phyloP scores from a whole-genome alignment of 345 rosid genomes.

The Arabidopsis arenosa region DNA sequence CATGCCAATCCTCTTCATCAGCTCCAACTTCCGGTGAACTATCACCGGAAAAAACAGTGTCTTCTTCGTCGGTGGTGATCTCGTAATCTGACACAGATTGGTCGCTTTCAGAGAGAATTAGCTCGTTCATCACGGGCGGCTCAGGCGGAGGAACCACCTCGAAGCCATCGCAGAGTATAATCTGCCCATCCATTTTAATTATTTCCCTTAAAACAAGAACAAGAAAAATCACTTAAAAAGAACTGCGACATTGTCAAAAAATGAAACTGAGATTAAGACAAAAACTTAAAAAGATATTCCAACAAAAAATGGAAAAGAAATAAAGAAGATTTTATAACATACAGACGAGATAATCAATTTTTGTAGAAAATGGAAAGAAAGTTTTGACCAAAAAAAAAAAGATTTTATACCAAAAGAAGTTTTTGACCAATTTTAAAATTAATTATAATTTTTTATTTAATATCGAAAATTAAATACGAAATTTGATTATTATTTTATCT shows the following conservation, averaged over 20 bases:
- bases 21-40: constrained; percentile 58
- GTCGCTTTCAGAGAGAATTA: constrained; percentile 48
- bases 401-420: too few relatives aligned
- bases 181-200: constrained; percentile 32
- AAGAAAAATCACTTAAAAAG: constrained; percentile 29
- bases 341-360: background rate
- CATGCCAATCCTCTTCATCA: constrained; percentile 71
- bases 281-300: background rate
- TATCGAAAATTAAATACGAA: too few relatives aligned
- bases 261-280: constrained; percentile 26
- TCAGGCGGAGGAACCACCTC: constrained; percentile 63
- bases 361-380: too few relatives aligned
- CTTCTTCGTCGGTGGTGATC: constrained; percentile 46
- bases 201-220: constrained; percentile 5
- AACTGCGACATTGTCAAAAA: constrained; percentile 18
- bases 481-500: too few relatives aligned
- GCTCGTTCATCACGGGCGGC: constrained; percentile 55
- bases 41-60: constrained; percentile 53
- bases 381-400: too few relatives aligned
- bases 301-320: background rate
- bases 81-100: constrained; percentile 56
- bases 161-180: constrained; percentile 52
- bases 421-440: too few relatives aligned
- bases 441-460: too few relatives aligned
- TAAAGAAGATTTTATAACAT: constrained; percentile 30